Percentiles rank a stretch among this genome's conserved stretches.
Conservation (phyloP, 805 yeast genomes). For the Ogataea nakhonphanomensis region DNA sequence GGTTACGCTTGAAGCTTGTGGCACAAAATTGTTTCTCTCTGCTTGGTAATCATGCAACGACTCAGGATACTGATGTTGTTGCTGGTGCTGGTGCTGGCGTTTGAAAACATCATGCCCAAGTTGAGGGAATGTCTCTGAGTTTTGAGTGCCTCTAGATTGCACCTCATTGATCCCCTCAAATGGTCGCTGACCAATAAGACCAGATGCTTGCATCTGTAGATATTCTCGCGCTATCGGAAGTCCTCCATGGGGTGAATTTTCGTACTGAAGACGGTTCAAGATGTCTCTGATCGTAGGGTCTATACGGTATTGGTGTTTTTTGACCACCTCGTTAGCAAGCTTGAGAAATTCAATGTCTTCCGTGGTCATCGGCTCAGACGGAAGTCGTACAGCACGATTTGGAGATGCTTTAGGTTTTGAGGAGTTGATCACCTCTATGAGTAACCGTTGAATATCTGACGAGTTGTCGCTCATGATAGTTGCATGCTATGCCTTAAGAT, state of each 20-base stretch:
- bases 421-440: constrained; percentile 28
- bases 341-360: constrained; percentile 56
- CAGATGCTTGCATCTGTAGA: constrained; percentile 5
- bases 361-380: constrained; percentile 28
- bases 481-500: constrained; percentile 1
- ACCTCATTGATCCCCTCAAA: not conserved
- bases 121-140: constrained; percentile 11
- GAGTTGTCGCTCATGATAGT: constrained; percentile 10
- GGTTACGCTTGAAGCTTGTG: not conserved
- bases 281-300: constrained; percentile 64
- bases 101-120: constrained; percentile 9
- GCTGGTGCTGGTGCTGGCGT: not conserved
- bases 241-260: constrained; percentile 57
- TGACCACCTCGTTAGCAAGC: constrained; percentile 59
- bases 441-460: constrained; percentile 21
- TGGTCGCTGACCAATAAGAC: constrained; percentile 10
- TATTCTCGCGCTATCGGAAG: constrained; percentile 33
- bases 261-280: constrained; percentile 56
- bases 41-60: too few relatives aligned
- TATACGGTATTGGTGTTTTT: constrained; percentile 39
- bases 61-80: not conserved
- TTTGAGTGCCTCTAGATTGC: constrained; percentile 5
- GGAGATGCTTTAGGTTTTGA: constrained; percentile 28
- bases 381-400: constrained; percentile 17
- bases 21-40: too few relatives aligned